Evolutionary conservation across 2,329 filamentous ascomycete genomes (phyloP).

Genomic region (Orbilia blumenaviensis): DNA sequence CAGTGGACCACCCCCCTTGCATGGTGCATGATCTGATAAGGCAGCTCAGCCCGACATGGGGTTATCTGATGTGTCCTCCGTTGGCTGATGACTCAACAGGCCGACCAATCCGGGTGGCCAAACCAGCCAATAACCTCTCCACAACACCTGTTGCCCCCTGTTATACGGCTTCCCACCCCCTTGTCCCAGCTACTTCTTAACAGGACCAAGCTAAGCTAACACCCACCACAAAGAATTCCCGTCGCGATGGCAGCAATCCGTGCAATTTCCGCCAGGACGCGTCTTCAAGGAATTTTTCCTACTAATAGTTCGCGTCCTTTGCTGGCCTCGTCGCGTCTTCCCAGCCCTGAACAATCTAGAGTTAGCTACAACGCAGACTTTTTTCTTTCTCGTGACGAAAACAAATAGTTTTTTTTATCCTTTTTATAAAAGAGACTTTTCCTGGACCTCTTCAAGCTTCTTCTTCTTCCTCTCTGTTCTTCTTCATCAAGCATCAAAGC

Average conservation of each 20-base stretch:
- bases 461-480: background rate
- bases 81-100: too few species aligned
- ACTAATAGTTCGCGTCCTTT: background rate
- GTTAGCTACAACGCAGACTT: slow-evolving; percentile 3
- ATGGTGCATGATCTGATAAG: slow-evolving; percentile 43
- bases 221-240: background rate
- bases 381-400: slow-evolving; percentile 48
- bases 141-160: background rate
- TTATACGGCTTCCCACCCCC: background rate
- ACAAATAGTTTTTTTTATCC: slow-evolving; percentile 21
- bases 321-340: background rate
- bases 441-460: background rate
- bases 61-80: slow-evolving; percentile 7
- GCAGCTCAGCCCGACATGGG: background rate
- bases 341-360: background rate
- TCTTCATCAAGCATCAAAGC: slow-evolving; percentile 11
- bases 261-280: slow-evolving; percentile 3
- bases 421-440: slow-evolving; percentile 46
- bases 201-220: too few species aligned
- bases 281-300: background rate
- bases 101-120: background rate
- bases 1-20: background rate
- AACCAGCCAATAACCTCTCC: too few species aligned
- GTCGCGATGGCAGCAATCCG: slow-evolving; percentile 31
- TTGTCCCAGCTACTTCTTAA: background rate